A percentile compares a stretch with the other conserved stretches of the same genome.
These are phyloP conservation scores for Saccharomycopsis javanensis DNA, from an alignment of 805 yeast species.

Conservation along the genomic window DNA sequence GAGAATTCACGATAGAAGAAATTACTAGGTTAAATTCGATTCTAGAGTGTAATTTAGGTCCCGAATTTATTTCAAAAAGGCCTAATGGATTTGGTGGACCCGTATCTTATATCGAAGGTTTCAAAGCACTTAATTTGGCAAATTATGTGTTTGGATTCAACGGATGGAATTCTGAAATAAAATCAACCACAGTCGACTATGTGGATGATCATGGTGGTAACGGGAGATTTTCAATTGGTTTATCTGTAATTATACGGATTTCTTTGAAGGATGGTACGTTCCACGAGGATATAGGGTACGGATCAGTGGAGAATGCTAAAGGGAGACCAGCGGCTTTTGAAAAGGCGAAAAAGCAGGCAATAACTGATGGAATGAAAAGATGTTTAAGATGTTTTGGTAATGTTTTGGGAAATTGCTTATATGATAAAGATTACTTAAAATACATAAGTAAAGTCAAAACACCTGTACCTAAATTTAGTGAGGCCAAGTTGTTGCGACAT, in stretches of 20 bases:
- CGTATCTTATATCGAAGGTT: slow-evolving; percentile 72
- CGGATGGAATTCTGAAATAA: slow-evolving; percentile 74
- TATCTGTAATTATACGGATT: slow-evolving; percentile 65
- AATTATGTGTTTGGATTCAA: slow-evolving; percentile 75
- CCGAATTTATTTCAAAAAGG: slow-evolving; percentile 66
- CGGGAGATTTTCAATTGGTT: slow-evolving; percentile 52
- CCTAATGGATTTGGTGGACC: slow-evolving; percentile 63
- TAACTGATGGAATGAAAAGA: slow-evolving; percentile 73
- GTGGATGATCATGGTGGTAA: slow-evolving; percentile 45
- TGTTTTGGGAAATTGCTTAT: slow-evolving; percentile 76
- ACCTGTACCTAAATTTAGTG: slow-evolving; percentile 26
- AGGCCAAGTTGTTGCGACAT: slow-evolving; percentile 26
- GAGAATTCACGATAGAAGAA: slow-evolving; percentile 9
- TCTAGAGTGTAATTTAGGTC: slow-evolving; percentile 49
- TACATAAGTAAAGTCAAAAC: slow-evolving; percentile 38
- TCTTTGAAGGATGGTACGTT: slow-evolving; percentile 67
- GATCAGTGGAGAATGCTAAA: slow-evolving; percentile 68
- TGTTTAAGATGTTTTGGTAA: slow-evolving; percentile 75
- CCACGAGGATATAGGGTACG: slow-evolving; percentile 80
- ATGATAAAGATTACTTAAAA: slow-evolving; percentile 57
- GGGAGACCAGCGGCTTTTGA: slow-evolving; percentile 71
- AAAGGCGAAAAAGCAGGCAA: slow-evolving; percentile 75
- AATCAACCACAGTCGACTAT: slow-evolving; percentile 56
- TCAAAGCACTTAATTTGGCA: slow-evolving; percentile 73
- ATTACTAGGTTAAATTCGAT: slow-evolving; percentile 22